A percentile compares a stretch with the other conserved stretches of the same genome.
phyloP scores from a whole-genome alignment of 73 alveolate species.

The Effrenium voratum region DNA sequence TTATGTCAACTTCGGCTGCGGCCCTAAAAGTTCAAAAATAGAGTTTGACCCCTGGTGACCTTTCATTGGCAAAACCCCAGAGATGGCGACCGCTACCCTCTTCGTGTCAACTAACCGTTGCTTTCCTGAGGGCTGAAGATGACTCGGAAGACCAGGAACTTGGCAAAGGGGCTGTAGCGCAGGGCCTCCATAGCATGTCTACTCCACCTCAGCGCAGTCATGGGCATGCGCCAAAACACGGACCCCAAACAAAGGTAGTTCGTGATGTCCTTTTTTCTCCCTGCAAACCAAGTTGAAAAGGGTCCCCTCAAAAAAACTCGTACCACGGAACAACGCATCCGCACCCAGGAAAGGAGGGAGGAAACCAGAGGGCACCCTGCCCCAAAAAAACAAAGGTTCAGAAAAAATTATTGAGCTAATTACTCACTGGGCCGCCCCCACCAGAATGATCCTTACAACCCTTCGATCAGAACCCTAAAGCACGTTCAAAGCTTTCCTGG shows the following conservation, averaged over 20 bases:
- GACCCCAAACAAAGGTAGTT: not conserved
- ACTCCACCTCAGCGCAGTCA: slow-evolving; percentile 13
- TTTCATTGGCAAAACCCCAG: too few relatives aligned
- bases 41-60: too few relatives aligned
- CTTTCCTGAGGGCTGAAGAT: slow-evolving; percentile 45
- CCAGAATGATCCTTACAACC: not conserved
- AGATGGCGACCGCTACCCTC: too few relatives aligned
- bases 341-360: too few relatives aligned
- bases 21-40: too few relatives aligned
- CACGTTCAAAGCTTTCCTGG: too few relatives aligned
- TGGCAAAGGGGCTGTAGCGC: slow-evolving; percentile 53
- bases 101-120: too few relatives aligned
- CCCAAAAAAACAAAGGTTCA: too few relatives aligned
- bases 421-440: not conserved
- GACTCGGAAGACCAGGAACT: slow-evolving; percentile 57
- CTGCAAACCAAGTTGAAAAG: not conserved
- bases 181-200: slow-evolving; percentile 48
- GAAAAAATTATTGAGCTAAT: not conserved
- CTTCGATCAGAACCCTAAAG: not conserved
- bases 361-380: too few relatives aligned
- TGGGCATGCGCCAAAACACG: not conserved
- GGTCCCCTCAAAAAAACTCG: too few relatives aligned
- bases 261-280: not conserved
- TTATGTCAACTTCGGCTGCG: too few relatives aligned
- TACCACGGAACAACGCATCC: not conserved